phyloP scores from a whole-genome alignment of 257 asterid genomes.

The Ilex aquifolium region DNA sequence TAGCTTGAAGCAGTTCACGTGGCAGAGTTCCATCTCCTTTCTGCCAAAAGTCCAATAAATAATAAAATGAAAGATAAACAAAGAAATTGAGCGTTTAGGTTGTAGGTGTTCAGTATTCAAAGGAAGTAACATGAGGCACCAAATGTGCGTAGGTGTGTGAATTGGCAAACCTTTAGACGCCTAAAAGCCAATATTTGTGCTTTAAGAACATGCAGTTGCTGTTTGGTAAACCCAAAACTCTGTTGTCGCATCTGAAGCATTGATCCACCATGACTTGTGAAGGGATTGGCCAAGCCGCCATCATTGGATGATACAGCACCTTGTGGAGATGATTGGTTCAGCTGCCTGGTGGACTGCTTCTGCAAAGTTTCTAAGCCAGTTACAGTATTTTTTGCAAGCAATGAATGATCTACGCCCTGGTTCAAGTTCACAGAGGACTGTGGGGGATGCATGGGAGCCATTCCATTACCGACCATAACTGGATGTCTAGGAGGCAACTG shows the following conservation, averaged over 20 bases:
- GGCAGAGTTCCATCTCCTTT: constrained; percentile 93
- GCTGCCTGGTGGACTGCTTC: constrained; percentile 47
- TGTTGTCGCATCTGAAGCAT: constrained; percentile 40
- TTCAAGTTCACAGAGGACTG: constrained; percentile 47
- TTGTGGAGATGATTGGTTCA: constrained; percentile 55
- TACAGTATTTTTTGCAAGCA: constrained; percentile 38
- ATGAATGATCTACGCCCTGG: constrained; percentile 61
- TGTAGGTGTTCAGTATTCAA: constrained; percentile 1
- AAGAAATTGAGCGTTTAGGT: constrained; percentile 10
- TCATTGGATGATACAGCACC: constrained; percentile 55
- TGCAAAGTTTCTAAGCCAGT: constrained; percentile 52
- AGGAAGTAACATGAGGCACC: not conserved
- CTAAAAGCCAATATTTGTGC: constrained; percentile 99
- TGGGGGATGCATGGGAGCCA: constrained; percentile 44
- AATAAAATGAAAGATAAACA: constrained; percentile 10
- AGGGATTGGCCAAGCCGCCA: constrained; percentile 49
- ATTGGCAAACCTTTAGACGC: constrained; percentile 76
- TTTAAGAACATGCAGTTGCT: constrained; percentile 91
- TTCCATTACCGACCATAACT: constrained; percentile 48
- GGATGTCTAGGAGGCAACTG: constrained; percentile 76
- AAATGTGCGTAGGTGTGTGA: constrained; percentile 7
- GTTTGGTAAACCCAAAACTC: constrained; percentile 73
- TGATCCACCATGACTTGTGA: constrained; percentile 50
- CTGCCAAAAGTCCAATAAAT: constrained; percentile 39
- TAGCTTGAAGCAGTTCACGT: constrained; percentile 84